Evolutionary conservation across 768 basidiomycete genomes (phyloP).

Genomic region (Suillus lakei): DNA sequence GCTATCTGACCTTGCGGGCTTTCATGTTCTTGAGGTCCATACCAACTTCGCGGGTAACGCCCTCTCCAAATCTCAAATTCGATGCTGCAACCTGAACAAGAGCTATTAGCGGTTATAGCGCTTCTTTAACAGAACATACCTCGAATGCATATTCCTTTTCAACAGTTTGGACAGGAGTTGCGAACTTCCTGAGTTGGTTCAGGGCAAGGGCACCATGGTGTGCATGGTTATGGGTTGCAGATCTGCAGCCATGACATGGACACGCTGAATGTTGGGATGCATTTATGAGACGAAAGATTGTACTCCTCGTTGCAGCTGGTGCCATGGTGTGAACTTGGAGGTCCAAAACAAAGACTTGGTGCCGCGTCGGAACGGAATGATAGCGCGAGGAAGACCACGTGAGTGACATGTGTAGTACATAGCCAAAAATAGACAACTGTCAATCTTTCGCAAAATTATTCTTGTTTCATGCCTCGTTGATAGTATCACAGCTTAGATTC

Average conservation of each 20-base stretch:
- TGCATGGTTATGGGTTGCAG: conserved; percentile 44
- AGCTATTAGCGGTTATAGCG: neutral
- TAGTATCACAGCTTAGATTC: neutral
- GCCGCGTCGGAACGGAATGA: conserved; percentile 24
- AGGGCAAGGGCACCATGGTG: conserved; percentile 45
- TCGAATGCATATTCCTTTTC: conserved; percentile 95
- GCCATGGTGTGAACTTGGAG: conserved; percentile 34
- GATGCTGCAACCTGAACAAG: conserved; percentile 74
- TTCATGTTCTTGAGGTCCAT: conserved; percentile 96
- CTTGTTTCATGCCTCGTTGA: conserved; percentile 3
- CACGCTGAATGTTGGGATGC: conserved; percentile 75
- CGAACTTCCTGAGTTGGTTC: conserved; percentile 71
- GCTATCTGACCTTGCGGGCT: conserved; percentile 70
- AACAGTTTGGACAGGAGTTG: conserved; percentile 72
- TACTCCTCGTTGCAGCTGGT: conserved; percentile 53
- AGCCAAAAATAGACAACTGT: neutral
- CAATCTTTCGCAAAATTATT: conserved; percentile 1
- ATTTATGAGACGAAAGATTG: conserved; percentile 76
- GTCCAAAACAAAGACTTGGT: conserved; percentile 15
- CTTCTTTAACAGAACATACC: conserved; percentile 40
- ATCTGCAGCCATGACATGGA: conserved; percentile 76
- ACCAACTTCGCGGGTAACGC: conserved; percentile 88
- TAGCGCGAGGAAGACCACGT: conserved; percentile 16
- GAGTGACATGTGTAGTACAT: neutral
- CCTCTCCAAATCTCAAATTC: conserved; percentile 88